Percentiles rank a stretch among this genome's conserved stretches.
Evolutionary conservation across 2,329 filamentous ascomycete genomes (phyloP).

Genomic region (Colletotrichum sp.): DNA sequence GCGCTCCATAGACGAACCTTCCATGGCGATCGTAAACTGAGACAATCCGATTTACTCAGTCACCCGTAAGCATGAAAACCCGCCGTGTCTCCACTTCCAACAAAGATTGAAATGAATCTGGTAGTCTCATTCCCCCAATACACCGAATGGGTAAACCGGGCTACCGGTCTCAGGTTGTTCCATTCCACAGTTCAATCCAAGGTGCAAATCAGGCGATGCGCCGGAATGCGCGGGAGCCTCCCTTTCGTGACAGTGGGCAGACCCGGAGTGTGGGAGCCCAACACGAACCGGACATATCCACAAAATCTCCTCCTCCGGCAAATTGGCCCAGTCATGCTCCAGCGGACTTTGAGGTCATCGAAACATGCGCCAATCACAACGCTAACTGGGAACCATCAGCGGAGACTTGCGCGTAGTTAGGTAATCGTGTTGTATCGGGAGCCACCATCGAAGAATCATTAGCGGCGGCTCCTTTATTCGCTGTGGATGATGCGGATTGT

Average conservation of each 20-base stretch:
- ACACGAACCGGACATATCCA: not conserved
- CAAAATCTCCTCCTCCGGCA: not conserved
- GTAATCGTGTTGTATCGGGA: not conserved
- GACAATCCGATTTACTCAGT: not conserved
- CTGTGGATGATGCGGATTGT: not conserved
- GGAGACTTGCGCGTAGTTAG: not conserved
- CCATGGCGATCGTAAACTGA: not conserved
- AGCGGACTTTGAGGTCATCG: not conserved
- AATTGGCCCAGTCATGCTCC: not conserved
- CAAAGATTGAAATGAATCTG: not conserved
- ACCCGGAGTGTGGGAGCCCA: not conserved
- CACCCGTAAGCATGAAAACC: not conserved
- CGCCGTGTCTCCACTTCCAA: not conserved
- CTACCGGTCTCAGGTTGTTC: not conserved
- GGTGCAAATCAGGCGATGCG: not conserved
- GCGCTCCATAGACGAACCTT: not conserved
- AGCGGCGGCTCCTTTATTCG: not conserved
- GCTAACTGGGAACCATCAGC: not conserved
- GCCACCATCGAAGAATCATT: not conserved
- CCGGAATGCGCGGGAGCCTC: not conserved
- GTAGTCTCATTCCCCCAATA: not conserved
- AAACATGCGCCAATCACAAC: not conserved
- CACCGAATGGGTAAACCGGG: not conserved
- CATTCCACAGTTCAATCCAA: not conserved
- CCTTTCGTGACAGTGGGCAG: not conserved